phyloP scores from a whole-genome alignment of 164 flowering plant species.

The Vitis rupestris region DNA sequence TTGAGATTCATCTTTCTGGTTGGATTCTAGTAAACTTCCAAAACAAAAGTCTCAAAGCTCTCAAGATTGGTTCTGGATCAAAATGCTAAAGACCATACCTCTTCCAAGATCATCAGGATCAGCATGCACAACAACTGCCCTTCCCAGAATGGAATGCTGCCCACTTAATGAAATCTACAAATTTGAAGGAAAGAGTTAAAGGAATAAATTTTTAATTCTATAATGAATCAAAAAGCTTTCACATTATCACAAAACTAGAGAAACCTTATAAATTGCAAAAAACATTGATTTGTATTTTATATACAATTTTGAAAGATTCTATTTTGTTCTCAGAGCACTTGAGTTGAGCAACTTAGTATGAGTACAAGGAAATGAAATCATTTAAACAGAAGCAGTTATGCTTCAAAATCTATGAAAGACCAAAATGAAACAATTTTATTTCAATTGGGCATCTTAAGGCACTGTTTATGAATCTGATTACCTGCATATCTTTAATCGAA shows the following conservation, averaged over 20 bases:
- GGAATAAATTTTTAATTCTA: background rate
- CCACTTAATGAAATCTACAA: slow-evolving; percentile 76
- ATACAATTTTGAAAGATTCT: background rate
- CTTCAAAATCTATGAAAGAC: background rate
- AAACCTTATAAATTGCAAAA: background rate
- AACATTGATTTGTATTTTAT: background rate
- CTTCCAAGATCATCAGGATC: slow-evolving; percentile 91
- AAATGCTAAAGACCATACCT: slow-evolving; percentile 39
- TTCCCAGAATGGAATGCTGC: slow-evolving; percentile 74
- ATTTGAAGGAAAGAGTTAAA: background rate
- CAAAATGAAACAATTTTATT: background rate
- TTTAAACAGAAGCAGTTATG: background rate
- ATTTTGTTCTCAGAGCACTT: background rate
- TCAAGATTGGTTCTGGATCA: background rate
- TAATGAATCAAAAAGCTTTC: background rate
- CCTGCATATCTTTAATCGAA: slow-evolving; percentile 61
- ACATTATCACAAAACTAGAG: no score
- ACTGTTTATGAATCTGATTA: slow-evolving; percentile 12
- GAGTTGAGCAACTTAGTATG: background rate
- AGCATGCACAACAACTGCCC: slow-evolving; percentile 96
- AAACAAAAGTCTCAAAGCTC: no score
- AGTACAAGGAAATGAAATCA: background rate
- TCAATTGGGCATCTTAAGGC: background rate
- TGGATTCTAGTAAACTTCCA: no score
- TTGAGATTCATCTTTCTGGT: no score